Percentiles rank a stretch among this genome's conserved stretches.
Evolutionary conservation across 108 stramenopile genomes (phyloP).

Genomic region (Bacterosira constricta): DNA sequence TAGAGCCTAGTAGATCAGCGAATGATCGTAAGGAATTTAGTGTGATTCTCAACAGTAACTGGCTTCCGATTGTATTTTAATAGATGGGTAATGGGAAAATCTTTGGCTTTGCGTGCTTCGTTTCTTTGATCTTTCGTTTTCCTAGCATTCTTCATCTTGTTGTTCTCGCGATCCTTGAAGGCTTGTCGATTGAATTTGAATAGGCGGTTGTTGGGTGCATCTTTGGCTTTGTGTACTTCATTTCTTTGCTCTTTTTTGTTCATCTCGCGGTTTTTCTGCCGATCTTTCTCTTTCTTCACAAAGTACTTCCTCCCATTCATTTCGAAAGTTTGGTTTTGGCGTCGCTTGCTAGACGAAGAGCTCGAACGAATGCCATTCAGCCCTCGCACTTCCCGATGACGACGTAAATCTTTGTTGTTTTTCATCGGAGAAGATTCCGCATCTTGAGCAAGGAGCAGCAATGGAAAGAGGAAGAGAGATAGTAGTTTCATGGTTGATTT

Average conservation of each 20-base stretch:
- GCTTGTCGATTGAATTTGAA: no score
- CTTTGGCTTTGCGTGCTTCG: background rate
- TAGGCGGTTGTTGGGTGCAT: no score
- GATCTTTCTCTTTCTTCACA: constrained; percentile 5
- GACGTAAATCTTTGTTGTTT: background rate
- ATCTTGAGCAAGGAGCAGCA: background rate
- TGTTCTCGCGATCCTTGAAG: no score
- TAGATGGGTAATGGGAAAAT: background rate
- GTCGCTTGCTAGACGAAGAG: background rate
- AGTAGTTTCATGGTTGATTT: background rate
- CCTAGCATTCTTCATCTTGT: no score
- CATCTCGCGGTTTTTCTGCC: background rate
- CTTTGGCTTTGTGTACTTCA: background rate
- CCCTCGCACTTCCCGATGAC: constrained; percentile 6
- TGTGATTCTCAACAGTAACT: background rate
- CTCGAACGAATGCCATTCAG: background rate
- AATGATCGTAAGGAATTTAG: no score
- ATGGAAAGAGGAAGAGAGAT: constrained; percentile 2
- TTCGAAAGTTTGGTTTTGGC: constrained; percentile 2
- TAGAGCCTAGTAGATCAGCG: no score
- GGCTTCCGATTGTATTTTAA: background rate
- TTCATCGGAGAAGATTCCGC: background rate
- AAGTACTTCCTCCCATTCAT: constrained; percentile 1
- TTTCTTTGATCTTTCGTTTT: background rate
- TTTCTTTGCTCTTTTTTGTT: background rate